Evolutionary conservation across 1,139 yeast genomes (phyloP).

Genomic region (Zhuliangozyma blackwelliae): DNA sequence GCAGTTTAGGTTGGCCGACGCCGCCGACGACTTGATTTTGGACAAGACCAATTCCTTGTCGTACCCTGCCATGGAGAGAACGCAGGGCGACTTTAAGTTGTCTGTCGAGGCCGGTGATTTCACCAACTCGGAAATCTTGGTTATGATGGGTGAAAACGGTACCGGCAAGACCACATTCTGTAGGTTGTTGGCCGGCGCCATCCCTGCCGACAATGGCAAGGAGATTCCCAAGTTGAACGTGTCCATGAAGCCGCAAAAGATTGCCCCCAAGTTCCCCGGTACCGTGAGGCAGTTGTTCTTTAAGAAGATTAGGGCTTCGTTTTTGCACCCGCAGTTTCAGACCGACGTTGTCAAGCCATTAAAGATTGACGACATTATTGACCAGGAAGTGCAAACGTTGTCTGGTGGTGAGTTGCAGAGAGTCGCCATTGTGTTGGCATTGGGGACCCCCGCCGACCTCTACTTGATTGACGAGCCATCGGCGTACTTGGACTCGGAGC

Average conservation of each 20-base stretch:
- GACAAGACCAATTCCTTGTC: conserved; percentile 76
- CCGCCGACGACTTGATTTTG: conserved; percentile 69
- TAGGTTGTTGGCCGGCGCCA: conserved; percentile 88
- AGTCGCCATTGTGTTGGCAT: conserved; percentile 92
- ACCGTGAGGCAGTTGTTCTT: conserved; percentile 96
- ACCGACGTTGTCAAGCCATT: conserved; percentile 96
- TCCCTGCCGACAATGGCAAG: conserved; percentile 75
- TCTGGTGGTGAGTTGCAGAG: conserved; percentile 99
- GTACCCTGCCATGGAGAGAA: conserved; percentile 81
- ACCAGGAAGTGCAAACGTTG: conserved; percentile 94
- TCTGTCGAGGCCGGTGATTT: conserved; percentile 81
- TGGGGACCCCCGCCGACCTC: conserved; percentile 94
- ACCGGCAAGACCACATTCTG: conserved; percentile 98
- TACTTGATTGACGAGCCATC: conserved; percentile 98
- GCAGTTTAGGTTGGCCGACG: conserved; percentile 92
- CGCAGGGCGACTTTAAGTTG: conserved; percentile 93
- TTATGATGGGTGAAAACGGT: conserved; percentile 99
- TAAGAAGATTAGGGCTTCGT: conserved; percentile 91
- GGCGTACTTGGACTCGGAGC: conserved; percentile 97
- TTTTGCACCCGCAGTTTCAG: conserved; percentile 95
- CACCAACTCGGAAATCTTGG: conserved; percentile 93
- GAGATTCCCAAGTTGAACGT: conserved; percentile 85
- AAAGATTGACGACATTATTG: conserved; percentile 87
- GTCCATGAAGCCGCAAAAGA: conserved; percentile 97
- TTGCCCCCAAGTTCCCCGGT: conserved; percentile 97